Evolutionary conservation across 2,329 filamentous ascomycete genomes (phyloP).

Genomic region (Sarocladiaceae sp.): DNA sequence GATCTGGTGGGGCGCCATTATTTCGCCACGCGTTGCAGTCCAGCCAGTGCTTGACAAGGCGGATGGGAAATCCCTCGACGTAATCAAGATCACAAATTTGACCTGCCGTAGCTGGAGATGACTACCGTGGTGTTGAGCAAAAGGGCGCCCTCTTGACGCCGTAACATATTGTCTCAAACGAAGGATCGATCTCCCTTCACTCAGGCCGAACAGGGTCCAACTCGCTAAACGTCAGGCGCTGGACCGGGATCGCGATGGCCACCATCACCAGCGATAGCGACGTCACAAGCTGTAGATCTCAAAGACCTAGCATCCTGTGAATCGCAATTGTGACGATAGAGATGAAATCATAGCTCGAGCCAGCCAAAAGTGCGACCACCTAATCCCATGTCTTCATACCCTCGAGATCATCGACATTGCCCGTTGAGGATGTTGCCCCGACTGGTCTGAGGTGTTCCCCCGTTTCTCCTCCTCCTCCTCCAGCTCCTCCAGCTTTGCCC

Average conservation of each 20-base stretch:
- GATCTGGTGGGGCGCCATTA: no score
- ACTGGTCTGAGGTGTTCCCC: no score
- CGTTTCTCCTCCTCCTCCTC: no score
- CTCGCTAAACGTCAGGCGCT: no score
- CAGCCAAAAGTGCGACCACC: background rate
- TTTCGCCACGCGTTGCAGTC: no score
- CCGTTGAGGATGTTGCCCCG: background rate
- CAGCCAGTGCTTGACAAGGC: background rate
- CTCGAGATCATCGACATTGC: no score
- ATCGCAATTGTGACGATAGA: no score
- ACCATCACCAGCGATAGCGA: background rate
- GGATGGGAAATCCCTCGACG: background rate
- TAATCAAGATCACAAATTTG: background rate
- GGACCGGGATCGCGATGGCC: no score
- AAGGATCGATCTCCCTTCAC: no score
- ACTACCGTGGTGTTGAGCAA: background rate
- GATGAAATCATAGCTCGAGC: background rate
- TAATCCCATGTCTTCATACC: background rate
- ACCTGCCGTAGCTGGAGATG: background rate
- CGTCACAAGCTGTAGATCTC: constrained; percentile 5
- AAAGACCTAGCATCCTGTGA: background rate
- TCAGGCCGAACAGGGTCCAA: no score
- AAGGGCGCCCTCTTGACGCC: no score
- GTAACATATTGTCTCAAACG: no score
- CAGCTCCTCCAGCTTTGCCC: background rate